Conservation (phyloP, 148 eudicot genomes). For the Polygonum maritimum region DNA sequence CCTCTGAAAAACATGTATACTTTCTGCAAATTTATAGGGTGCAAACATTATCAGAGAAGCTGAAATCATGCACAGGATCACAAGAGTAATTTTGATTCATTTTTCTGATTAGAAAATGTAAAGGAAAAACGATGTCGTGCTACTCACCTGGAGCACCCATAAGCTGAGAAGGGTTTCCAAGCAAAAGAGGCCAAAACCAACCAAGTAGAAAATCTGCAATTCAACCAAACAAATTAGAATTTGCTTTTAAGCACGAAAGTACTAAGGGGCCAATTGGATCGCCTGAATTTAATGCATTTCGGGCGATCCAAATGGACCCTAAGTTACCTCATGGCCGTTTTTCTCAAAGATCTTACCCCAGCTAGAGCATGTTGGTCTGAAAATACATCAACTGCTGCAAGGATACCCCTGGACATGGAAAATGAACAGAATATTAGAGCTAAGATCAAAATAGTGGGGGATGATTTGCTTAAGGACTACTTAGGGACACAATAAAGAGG, state of each 20-base stretch:
- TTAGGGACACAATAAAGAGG: not conserved
- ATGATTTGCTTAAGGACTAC: not conserved
- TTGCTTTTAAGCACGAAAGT: not conserved
- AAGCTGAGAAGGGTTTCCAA: slow-evolving; percentile 86
- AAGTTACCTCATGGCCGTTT: not conserved
- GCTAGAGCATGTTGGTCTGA: slow-evolving; percentile 58
- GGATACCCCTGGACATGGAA: slow-evolving; percentile 67
- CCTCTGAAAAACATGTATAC: slow-evolving; percentile 65
- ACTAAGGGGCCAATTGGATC: not conserved
- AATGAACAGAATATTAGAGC: not conserved
- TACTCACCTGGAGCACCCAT: slow-evolving; percentile 97
- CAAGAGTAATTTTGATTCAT: not conserved
- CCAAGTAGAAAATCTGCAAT: slow-evolving; percentile 73
- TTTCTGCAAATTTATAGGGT: slow-evolving; percentile 47
- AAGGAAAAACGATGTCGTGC: not conserved
- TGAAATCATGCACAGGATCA: not conserved
- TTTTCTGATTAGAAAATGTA: not conserved
- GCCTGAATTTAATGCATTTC: too few species aligned
- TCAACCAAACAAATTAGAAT: slow-evolving; percentile 8
- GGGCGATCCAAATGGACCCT: too few species aligned
- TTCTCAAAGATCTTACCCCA: slow-evolving; percentile 43
- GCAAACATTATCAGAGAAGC: not conserved
- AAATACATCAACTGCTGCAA: slow-evolving; percentile 83
- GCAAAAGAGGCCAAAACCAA: slow-evolving; percentile 88
- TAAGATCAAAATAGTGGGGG: slow-evolving; percentile 3